Percentiles rank a stretch among this genome's conserved stretches.
Conservation (phyloP, 1,284 basidiomycete genomes). For the Moesziomyces globuligerus region DNA sequence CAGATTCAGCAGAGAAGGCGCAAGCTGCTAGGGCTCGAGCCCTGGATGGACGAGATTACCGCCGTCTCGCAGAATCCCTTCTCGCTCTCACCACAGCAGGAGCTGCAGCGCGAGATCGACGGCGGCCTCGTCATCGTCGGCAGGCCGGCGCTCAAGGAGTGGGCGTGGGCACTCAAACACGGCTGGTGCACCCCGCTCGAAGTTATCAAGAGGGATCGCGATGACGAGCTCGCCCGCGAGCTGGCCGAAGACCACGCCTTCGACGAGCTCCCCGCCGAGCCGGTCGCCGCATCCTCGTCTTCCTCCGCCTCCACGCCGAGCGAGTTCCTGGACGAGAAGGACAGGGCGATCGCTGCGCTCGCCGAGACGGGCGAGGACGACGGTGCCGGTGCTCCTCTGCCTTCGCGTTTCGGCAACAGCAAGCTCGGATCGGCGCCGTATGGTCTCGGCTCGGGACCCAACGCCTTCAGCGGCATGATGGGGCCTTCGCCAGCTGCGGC, state of each 20-base stretch:
- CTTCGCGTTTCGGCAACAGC: conserved; percentile 29
- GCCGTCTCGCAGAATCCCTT: conserved; percentile 73
- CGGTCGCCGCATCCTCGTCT: conserved; percentile 4
- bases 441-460: conserved; percentile 27
- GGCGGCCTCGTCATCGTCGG: conserved; percentile 90
- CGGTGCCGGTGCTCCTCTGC: conserved; percentile 43
- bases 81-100: conserved; percentile 73
- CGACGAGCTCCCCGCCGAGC: conserved; percentile 72
- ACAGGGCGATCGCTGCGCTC: conserved; percentile 19
- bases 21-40: conserved; percentile 63
- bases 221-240: conserved; percentile 78
- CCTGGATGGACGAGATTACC: conserved; percentile 47
- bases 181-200: conserved; percentile 79
- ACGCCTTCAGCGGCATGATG: conserved; percentile 37
- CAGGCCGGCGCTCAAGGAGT: conserved; percentile 91
- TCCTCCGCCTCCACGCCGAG: conserved; percentile 16
- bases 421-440: conserved; percentile 29
- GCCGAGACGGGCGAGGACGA: conserved; percentile 45
- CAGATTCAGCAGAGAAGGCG: conserved; percentile 76
- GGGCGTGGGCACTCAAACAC: conserved; percentile 82
- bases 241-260: conserved; percentile 81
- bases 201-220: conserved; percentile 73
- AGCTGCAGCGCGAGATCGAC: conserved; percentile 75
- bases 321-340: conserved; percentile 50
- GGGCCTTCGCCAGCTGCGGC: conserved; percentile 29